Evolutionary conservation across 169 alveolate genomes (phyloP).

Genomic region (Plasmodium malariae): DNA sequence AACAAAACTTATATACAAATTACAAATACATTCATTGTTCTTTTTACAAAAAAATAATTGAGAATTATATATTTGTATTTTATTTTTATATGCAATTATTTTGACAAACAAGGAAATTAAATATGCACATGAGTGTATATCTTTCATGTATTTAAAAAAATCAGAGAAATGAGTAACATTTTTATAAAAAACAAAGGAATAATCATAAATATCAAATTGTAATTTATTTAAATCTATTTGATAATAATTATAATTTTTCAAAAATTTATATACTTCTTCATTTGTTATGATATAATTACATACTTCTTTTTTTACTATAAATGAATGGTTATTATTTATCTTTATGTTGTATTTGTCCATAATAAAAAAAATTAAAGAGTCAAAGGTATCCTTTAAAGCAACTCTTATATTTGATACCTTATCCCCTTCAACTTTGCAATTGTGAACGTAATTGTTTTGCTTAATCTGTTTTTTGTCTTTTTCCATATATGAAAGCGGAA

Average conservation of each 20-base stretch:
- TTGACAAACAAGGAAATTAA: slow-evolving; percentile 24
- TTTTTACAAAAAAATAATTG: slow-evolving; percentile 43
- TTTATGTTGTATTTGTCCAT: slow-evolving; percentile 28
- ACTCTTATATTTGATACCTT: slow-evolving; percentile 17
- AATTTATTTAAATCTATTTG: slow-evolving; percentile 47
- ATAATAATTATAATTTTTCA: slow-evolving; percentile 17
- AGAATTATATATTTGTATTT: slow-evolving; percentile 35
- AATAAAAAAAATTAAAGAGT: slow-evolving; percentile 25
- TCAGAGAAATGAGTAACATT: slow-evolving; percentile 19
- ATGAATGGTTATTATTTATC: slow-evolving; percentile 25
- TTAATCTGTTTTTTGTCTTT: background rate
- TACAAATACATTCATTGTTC: slow-evolving; percentile 28
- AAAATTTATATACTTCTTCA: slow-evolving; percentile 40
- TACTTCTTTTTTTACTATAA: slow-evolving; percentile 17
- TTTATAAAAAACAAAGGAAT: slow-evolving; percentile 17
- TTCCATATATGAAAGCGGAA: background rate
- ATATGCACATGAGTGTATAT: slow-evolving; percentile 47
- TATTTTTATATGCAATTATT: slow-evolving; percentile 31
- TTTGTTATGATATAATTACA: slow-evolving; percentile 12
- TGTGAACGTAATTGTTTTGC: background rate
- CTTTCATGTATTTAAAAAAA: slow-evolving; percentile 25
- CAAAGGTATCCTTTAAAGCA: slow-evolving; percentile 32
- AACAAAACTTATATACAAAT: slow-evolving; percentile 10
- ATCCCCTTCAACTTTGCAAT: slow-evolving; percentile 21
- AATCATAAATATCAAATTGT: slow-evolving; percentile 41